phyloP scores from a whole-genome alignment of 192 early-diverging fungal species.

The Rhizophagus sp. region DNA sequence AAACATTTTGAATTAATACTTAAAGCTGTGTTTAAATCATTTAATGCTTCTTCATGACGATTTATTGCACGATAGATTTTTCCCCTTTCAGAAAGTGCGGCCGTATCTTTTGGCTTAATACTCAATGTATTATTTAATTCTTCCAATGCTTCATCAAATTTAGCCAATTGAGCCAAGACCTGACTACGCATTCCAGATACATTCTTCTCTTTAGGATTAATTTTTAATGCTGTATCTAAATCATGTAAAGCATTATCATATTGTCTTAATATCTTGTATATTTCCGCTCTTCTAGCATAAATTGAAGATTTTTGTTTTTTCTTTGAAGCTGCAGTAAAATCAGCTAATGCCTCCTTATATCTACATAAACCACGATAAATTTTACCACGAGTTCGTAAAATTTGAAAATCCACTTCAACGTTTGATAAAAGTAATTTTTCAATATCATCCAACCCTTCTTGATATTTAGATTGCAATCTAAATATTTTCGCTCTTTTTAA shows the following conservation, averaged over 20 bases:
- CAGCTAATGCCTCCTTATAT: constrained; percentile 13
- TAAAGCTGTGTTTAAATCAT: not conserved
- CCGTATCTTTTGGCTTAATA: not conserved
- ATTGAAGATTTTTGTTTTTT: not conserved
- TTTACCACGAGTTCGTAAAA: not conserved
- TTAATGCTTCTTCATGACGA: not conserved
- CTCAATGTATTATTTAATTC: not conserved
- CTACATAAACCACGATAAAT: not conserved
- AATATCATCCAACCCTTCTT: constrained; percentile 6
- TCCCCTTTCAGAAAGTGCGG: not conserved
- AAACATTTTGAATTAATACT: not conserved
- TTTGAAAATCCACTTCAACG: not conserved
- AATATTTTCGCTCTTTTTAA: not conserved
- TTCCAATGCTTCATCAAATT: constrained; percentile 4
- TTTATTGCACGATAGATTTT: not conserved
- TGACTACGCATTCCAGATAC: not conserved
- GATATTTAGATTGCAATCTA: not conserved
- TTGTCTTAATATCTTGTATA: not conserved
- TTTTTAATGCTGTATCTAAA: not conserved
- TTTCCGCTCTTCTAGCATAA: not conserved
- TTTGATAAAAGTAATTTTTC: not conserved
- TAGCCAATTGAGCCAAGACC: not conserved
- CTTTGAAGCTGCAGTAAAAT: constrained; percentile 20
- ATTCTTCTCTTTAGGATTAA: not conserved
- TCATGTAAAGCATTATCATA: constrained; percentile 4